Conservation (phyloP, 768 basidiomycete species). For the Imleria badia region DNA sequence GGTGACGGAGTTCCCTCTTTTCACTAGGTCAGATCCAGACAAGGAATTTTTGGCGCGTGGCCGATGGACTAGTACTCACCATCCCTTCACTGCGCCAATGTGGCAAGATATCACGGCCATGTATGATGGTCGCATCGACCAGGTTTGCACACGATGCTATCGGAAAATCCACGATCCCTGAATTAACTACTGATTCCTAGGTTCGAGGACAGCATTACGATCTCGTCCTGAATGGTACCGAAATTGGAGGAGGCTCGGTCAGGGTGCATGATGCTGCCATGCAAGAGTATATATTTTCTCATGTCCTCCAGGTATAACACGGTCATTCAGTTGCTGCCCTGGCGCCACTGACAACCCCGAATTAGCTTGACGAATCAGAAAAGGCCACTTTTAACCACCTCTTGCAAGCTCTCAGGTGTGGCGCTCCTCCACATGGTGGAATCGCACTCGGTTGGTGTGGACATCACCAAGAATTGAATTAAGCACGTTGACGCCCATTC, state of each 20-base stretch:
- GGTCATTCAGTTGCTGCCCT: slow-evolving; percentile 6
- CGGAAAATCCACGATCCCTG: background rate
- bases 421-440: slow-evolving; percentile 95
- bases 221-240: slow-evolving; percentile 89
- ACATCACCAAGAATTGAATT: slow-evolving; percentile 8
- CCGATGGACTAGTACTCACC: slow-evolving; percentile 90
- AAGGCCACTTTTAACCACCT: slow-evolving; percentile 79
- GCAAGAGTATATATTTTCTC: slow-evolving; percentile 78
- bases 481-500: slow-evolving; percentile 2
- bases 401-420: slow-evolving; percentile 81
- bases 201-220: slow-evolving; percentile 97
- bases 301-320: slow-evolving; percentile 70
- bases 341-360: slow-evolving; percentile 10
- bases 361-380: slow-evolving; percentile 72
- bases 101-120: slow-evolving; percentile 81
- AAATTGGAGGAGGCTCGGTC: slow-evolving; percentile 93
- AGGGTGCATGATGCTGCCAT: slow-evolving; percentile 85
- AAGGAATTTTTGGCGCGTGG: slow-evolving; percentile 85
- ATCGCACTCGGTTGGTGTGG: slow-evolving; percentile 76
- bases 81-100: slow-evolving; percentile 97
- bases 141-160: slow-evolving; percentile 37
- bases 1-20: slow-evolving; percentile 95
- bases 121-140: slow-evolving; percentile 64
- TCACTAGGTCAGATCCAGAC: slow-evolving; percentile 82
- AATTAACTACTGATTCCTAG: slow-evolving; percentile 36